Evolutionary conservation across 768 basidiomycete genomes (phyloP).

Genomic region (Boletus tylopilopsis): DNA sequence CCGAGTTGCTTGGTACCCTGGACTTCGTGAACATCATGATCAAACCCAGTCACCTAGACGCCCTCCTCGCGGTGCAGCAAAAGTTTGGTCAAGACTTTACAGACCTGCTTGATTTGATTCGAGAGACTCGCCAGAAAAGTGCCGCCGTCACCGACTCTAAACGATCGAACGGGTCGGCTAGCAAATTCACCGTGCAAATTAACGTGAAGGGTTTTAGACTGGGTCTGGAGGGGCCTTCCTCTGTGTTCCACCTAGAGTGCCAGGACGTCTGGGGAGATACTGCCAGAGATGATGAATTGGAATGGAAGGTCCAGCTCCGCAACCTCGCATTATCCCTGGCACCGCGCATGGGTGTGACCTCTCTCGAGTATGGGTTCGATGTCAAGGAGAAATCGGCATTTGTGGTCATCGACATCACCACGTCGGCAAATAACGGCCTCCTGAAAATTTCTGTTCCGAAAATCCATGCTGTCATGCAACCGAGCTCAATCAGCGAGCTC

Average conservation of each 20-base stretch:
- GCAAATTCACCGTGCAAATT: constrained; percentile 47
- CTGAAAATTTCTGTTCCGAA: constrained; percentile 61
- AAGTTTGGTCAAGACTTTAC: constrained; percentile 90
- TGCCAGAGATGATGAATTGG: constrained; percentile 38
- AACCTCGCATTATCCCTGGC: constrained; percentile 84
- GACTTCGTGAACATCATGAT: constrained; percentile 71
- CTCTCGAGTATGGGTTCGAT: constrained; percentile 43
- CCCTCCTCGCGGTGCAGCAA: constrained; percentile 76
- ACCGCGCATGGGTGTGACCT: constrained; percentile 42
- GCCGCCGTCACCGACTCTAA: constrained; percentile 7
- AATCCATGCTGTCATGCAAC: constrained; percentile 91
- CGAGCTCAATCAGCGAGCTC: constrained; percentile 86
- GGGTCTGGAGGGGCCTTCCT: constrained; percentile 70
- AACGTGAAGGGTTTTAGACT: constrained; percentile 80
- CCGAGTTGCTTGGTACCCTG: constrained; percentile 57
- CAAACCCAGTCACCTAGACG: constrained; percentile 83
- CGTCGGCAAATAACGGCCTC: constrained; percentile 32
- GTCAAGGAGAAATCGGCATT: constrained; percentile 74
- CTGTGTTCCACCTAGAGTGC: constrained; percentile 73
- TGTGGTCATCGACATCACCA: constrained; percentile 72
- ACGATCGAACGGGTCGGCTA: constrained; percentile 12
- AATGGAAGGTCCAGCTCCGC: constrained; percentile 68
- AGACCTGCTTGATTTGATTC: constrained; percentile 66
- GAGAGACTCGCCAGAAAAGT: constrained; percentile 48
- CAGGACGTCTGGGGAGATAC: constrained; percentile 66